Base-by-base conservation (phyloP, 352 stramenopile genomes). In the Globisporangium paddicum region DNA sequence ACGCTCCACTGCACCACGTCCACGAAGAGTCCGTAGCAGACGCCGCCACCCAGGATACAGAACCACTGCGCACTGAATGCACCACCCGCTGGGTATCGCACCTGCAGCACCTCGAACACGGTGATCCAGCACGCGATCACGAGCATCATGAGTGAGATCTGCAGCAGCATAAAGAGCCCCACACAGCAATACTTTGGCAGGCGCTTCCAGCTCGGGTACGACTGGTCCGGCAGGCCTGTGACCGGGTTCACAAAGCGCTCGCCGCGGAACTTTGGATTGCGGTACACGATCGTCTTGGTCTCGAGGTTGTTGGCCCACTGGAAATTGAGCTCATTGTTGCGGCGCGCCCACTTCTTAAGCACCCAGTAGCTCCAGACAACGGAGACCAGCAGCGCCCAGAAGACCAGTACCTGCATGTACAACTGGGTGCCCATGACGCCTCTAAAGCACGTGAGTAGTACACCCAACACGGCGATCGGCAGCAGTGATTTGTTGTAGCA, bases 111-210 rank as follows among this genome's bases (percentile, higher is more conserved):
- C 54, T 91, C 83, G 63, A 90, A 93, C 18, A 77, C 74, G 0
- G 83, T 89, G 60, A 93, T 90, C 83, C 83, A 93, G 68, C 79
- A 86, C 28, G 81, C 83, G 44, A 93, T 90, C 28, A 89, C 68
- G 32, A 88, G 64, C 79, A 93, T 90, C 83, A 93, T 93, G 60
- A 93, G 87, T 1, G 75, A 79, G 55, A 90, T 93, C 57, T 93
- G 83, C 56, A 90, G 55, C 11, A 90, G 5, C 79, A 93, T 90
- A 58, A 93, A 93, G 10, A 77, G 64, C 1, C 71, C 58, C 5
- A 76, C 72, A 0, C 79, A 55, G n/a, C 89, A 50, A 63, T 90
- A 89, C 57, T 86, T 89, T 10, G 81, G 81, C 62, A 86, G 85
- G 5, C 83, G 65, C 45, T 87, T 90, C 83, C 83, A 93, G 37